Conservation (phyloP, 495 filamentous ascomycete genomes). For the Chaetomium cochliodes region DNA sequence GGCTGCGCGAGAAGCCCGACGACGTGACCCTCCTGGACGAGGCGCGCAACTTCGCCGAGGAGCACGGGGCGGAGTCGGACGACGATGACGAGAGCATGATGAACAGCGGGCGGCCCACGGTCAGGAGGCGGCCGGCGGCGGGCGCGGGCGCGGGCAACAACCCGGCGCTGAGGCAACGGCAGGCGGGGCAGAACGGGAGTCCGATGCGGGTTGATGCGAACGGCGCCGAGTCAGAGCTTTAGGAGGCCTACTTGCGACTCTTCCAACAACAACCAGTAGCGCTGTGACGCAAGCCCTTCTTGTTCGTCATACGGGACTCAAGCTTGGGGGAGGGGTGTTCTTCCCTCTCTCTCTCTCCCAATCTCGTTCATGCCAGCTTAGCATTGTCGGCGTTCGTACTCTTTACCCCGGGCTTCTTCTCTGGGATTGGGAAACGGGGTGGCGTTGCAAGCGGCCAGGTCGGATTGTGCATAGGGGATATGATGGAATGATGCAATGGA, state of each 20-base stretch:
- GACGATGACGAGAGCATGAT: conserved; percentile 51
- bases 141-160: no score
- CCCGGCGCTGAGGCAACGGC: conserved; percentile 27
- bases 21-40: conserved; percentile 84
- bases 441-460: conserved; percentile 14
- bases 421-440: conserved; percentile 6
- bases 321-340: background rate
- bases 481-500: background rate
- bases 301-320: no score
- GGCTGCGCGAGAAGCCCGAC: conserved; percentile 80
- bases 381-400: conserved; percentile 22
- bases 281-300: background rate
- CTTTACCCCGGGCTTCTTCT: background rate
- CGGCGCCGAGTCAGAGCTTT: conserved; percentile 51
- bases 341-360: background rate
- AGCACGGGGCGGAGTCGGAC: conserved; percentile 43
- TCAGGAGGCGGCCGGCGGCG: conserved; percentile 40
- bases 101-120: conserved; percentile 39
- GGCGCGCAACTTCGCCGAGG: conserved; percentile 55
- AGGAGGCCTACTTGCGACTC: background rate
- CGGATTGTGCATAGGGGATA: background rate
- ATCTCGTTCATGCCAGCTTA: conserved; percentile 4
- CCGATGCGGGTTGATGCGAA: conserved; percentile 54
- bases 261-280: background rate
- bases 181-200: conserved; percentile 47